phyloP scores from a whole-genome alignment of 768 basidiomycete species.

The Gelatoporia subvermispora region DNA sequence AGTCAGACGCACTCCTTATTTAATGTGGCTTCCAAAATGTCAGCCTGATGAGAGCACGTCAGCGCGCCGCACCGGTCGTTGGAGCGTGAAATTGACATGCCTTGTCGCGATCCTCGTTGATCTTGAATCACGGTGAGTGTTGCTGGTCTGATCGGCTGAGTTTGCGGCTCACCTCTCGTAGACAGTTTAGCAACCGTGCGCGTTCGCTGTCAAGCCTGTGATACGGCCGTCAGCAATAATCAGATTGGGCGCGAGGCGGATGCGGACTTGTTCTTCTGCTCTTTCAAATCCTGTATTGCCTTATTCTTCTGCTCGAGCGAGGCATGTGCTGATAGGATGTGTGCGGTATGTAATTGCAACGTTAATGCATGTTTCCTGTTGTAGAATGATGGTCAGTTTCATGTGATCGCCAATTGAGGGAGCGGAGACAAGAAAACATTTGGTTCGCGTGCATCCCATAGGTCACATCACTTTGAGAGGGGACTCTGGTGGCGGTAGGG shows the following conservation, averaged over 20 bases:
- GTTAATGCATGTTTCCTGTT: conserved; percentile 78
- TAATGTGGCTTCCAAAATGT: conserved; percentile 62
- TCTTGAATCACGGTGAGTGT: conserved; percentile 31
- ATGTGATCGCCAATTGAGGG: no score
- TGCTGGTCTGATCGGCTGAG: conserved; percentile 3
- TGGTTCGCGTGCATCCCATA: conserved; percentile 1
- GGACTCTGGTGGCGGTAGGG: neutral
- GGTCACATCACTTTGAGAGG: neutral
- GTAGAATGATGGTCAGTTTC: neutral
- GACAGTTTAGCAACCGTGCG: conserved; percentile 55
- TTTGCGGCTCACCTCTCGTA: conserved; percentile 55
- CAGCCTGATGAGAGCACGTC: conserved; percentile 41
- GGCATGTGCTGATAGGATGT: conserved; percentile 80
- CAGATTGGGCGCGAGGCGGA: neutral
- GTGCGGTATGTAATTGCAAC: conserved; percentile 80
- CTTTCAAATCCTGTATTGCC: conserved; percentile 73
- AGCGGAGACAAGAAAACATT: neutral
- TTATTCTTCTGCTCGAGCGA: conserved; percentile 73
- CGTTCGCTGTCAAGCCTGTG: conserved; percentile 74
- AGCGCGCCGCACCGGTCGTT: neutral
- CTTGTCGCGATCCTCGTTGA: conserved; percentile 82
- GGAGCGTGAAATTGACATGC: conserved; percentile 22
- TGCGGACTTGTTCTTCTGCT: conserved; percentile 79
- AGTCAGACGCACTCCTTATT: conserved; percentile 55
- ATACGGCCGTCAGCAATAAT: neutral